Base-by-base conservation (phyloP, 768 basidiomycete species). In the Suillus subalutaceus region DNA sequence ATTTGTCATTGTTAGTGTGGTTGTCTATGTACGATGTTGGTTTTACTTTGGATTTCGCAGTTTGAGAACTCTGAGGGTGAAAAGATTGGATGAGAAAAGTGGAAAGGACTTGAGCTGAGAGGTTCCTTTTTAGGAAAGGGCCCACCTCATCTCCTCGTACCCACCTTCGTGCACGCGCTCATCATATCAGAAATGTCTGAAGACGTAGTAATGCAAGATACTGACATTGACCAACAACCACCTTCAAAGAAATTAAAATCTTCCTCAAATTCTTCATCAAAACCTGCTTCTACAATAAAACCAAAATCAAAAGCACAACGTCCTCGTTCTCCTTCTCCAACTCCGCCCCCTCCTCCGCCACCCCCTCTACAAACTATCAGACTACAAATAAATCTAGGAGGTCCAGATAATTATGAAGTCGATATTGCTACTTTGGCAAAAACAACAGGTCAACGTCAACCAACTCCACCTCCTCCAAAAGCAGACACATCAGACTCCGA, bases 391-490 rank as follows among this genome's bases (percentile, higher is more conserved):
- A 75, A 58, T 10, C 84, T 94, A 4, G 91, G 90, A 4, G 91
- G 92, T 0, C 90, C 90, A 1, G 83, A 85, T 1, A 88, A 89
- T 69, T 93, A 93, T 74, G 90, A 90, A 65, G 87, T 93, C 56
- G 87, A 93, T 70, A 84, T 93, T 65, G 70, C 84, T 8, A 69
- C 75, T 26, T 78, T 86, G 40, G 83, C 90, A 37, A 87, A 88
- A 68, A 84, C 81, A 10, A 86, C 88, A 1, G 91, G 91, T 8
- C 91, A 91, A 75, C 81, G 89, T 16, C 80, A 81, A 1, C 79
- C 85, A 1, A 89, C 90, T 0, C 90, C 90, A 4, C 76, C 80
- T 0, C 79, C 78, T 35, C 79, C 79, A 55, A 83, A 82, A 66
- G 79, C 72, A 37, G 86, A 87, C 69, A 82, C 83, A 20, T 87